phyloP scores from a whole-genome alignment of 1,139 yeast species.

The Ogataea hybrid region DNA sequence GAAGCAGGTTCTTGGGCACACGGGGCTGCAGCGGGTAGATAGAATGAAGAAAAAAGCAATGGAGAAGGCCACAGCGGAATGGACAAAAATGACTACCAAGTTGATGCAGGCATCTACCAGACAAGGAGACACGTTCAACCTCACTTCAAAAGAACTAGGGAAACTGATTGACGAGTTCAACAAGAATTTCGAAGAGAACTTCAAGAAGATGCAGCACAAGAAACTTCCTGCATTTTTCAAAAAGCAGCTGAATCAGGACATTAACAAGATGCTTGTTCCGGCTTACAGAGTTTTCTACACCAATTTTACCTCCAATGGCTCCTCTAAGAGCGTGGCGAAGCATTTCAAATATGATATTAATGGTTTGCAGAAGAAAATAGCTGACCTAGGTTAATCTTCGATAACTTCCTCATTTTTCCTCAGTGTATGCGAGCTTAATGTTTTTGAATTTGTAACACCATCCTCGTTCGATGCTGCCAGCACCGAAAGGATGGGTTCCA shows the following conservation, averaged over 20 bases:
- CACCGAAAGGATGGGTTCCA: constrained; percentile 21
- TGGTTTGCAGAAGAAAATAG: constrained; percentile 46
- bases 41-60: constrained; percentile 72
- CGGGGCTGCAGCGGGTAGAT: constrained; percentile 65
- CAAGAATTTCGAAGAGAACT: constrained; percentile 74
- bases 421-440: background rate
- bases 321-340: constrained; percentile 68
- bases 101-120: constrained; percentile 72
- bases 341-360: constrained; percentile 70
- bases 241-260: constrained; percentile 60
- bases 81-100: constrained; percentile 77
- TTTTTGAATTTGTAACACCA: background rate
- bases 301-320: constrained; percentile 66
- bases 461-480: constrained; percentile 6
- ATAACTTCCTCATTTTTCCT: constrained; percentile 5
- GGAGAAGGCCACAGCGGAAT: constrained; percentile 74
- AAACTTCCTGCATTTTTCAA: constrained; percentile 60
- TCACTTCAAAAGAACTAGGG: constrained; percentile 60
- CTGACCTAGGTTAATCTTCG: constrained; percentile 31
- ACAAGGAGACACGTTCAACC: constrained; percentile 39
- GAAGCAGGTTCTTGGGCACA: constrained; percentile 52
- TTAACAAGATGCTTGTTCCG: constrained; percentile 66
- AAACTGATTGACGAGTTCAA: constrained; percentile 87
- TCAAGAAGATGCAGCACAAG: constrained; percentile 62
- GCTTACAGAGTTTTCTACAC: constrained; percentile 83